Evolutionary conservation across 371 early-diverging fungal species (phyloP), one percentile per base, ranked within the genome.

Genomic region (Conidiobolus incongruus): DNA sequence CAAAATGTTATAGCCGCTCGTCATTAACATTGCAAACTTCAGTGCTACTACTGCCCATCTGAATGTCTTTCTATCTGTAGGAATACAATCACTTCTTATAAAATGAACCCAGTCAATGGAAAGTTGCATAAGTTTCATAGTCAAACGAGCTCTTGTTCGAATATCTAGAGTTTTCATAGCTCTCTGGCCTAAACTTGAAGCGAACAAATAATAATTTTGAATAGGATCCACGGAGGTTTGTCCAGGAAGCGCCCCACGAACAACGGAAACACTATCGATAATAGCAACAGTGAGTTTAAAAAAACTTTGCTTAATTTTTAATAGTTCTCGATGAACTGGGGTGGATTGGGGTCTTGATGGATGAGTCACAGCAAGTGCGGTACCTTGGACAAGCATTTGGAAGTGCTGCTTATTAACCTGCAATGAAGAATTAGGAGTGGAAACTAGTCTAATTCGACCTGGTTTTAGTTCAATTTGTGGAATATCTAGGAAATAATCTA

Each of bases 81-180:
- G 77, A 35, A 68, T 66, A 50, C 82, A 84, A 44, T 81, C 81
- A 33, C 32, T 44, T 17, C 21, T 33, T 20, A 62, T 64, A 46
- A 89, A 89, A 43, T 72, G 75, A 35, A 82, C 77, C 89, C 89
- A 89, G 35, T 80, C 80, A 32, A 81, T 77, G 1, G 82, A 68
- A 13, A 88, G 60, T 7, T 72, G 68, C 6, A 75, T 61, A 17
- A 84, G 54, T 34, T 70, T 69, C 16, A 69, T 45, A 46, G 72
- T 70, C 15, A 73, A 48, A 40, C 70, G 66, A 0, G 58, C 49
- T 19, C 72, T 60, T 10, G 51, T 52, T 6, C 60, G 58, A 1
- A 65, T 63, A 33, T 72, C 78, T 48, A 84, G 55, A 26, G 72
- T 70, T 40, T 70, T 64, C n/a, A 81, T 54, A 0, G 71, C 65